Conservation (phyloP, 768 basidiomycete species). For the Boletellus emodensis region DNA sequence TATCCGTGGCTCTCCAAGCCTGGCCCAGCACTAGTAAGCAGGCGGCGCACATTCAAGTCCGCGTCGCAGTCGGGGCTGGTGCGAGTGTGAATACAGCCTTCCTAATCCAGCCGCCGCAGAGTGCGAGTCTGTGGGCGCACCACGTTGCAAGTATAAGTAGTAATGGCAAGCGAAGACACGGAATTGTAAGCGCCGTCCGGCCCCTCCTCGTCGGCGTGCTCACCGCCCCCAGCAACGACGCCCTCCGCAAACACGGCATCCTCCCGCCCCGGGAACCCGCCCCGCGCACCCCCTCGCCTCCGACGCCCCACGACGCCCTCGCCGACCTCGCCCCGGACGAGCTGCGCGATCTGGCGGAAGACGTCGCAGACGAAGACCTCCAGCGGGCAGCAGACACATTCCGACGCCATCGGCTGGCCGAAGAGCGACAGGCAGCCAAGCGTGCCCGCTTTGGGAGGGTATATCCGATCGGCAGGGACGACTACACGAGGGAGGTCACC, state of each 20-base stretch:
- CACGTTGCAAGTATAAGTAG: too few species aligned
- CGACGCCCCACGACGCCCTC: constrained; percentile 63
- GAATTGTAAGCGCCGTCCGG: constrained; percentile 70
- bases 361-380: constrained; percentile 70
- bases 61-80: constrained; percentile 11
- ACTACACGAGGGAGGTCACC: constrained; percentile 93
- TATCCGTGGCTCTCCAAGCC: constrained; percentile 21
- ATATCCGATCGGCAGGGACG: constrained; percentile 86
- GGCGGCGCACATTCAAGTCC: constrained; percentile 23
- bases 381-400: constrained; percentile 69
- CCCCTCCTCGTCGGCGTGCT: not conserved
- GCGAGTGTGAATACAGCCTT: constrained; percentile 26
- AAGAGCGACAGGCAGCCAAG: constrained; percentile 54
- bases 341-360: constrained; percentile 66
- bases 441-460: constrained; percentile 77
- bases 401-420: constrained; percentile 57
- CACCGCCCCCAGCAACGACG: constrained; percentile 71
- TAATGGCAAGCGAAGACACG: constrained; percentile 85
- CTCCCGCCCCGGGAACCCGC: constrained; percentile 69
- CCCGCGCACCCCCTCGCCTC: constrained; percentile 77
- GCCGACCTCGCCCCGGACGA: constrained; percentile 60
- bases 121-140: constrained; percentile 9
- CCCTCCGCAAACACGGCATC: constrained; percentile 88
- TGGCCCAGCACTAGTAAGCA: not conserved
- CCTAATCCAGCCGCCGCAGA: constrained; percentile 16